phyloP scores from a whole-genome alignment of 2,329 filamentous ascomycete species.

The Trichoderma lentiforme region DNA sequence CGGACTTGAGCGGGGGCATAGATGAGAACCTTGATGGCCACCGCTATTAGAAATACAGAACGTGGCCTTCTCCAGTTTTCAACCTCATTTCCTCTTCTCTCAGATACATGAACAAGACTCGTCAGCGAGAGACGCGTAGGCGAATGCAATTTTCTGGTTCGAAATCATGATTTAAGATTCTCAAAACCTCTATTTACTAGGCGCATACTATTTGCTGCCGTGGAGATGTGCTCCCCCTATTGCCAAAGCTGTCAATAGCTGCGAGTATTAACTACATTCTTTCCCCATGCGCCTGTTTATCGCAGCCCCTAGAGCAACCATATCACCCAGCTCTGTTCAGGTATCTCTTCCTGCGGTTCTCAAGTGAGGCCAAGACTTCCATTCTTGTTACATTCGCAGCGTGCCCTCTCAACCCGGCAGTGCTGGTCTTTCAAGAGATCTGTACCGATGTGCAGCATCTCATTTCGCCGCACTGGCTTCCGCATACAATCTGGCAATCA shows the following conservation, averaged over 20 bases:
- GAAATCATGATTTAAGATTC: neutral
- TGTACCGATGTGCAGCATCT: constrained; percentile 43
- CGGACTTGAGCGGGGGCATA: neutral
- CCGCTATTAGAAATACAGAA: neutral
- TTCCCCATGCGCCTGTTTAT: neutral
- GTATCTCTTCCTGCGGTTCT: neutral
- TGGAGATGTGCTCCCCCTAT: neutral
- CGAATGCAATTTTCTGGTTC: neutral
- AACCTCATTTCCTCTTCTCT: neutral
- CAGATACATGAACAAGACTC: neutral
- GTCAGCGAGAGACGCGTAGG: neutral
- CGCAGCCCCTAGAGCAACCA: neutral
- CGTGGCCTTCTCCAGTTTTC: neutral
- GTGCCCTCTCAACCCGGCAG: neutral
- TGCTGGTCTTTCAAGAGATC: neutral
- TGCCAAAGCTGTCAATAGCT: neutral
- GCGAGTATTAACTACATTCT: neutral
- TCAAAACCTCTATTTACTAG: neutral
- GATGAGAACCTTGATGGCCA: constrained; percentile 18
- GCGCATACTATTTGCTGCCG: neutral
- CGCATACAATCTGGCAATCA: constrained; percentile 51
- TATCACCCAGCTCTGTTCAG: neutral
- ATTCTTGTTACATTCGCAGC: neutral
- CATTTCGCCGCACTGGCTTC: constrained; percentile 47
- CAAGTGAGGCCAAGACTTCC: neutral